These are phyloP conservation scores for Avena eriantha DNA, from an alignment of 176 grass and related monocot genomes.

Conservation along the genomic window DNA sequence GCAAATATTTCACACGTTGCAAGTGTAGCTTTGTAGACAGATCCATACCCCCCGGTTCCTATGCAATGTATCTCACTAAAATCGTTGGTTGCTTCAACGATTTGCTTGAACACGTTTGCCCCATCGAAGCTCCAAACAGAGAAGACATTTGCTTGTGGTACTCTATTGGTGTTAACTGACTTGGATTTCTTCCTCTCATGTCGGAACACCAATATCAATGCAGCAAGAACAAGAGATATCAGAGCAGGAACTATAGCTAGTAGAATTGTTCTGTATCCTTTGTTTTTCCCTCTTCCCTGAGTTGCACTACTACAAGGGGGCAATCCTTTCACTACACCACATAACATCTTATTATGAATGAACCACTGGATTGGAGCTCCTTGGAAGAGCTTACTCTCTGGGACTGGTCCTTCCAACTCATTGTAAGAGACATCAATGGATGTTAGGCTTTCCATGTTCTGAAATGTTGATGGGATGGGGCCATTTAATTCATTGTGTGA, in stretches of 20 bases:
- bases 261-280: not conserved
- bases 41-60: not conserved
- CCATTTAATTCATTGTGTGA: too few relatives aligned
- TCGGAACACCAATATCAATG: not conserved
- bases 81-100: not conserved
- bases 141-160: not conserved
- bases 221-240: not conserved
- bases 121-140: not conserved
- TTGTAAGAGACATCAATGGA: too few relatives aligned
- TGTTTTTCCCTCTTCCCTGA: not conserved
- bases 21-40: not conserved
- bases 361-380: too few relatives aligned
- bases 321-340: not conserved
- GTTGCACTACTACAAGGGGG: not conserved
- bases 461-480: too few relatives aligned
- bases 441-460: too few relatives aligned
- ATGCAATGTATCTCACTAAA: not conserved
- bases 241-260: not conserved
- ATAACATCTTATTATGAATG: too few relatives aligned
- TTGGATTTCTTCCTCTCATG: not conserved
- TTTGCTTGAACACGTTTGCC: not conserved
- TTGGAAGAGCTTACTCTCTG: too few relatives aligned
- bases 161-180: not conserved
- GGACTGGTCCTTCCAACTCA: too few relatives aligned
- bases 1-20: too few relatives aligned